A percentile compares a stretch with the other conserved stretches of the same genome.
These are phyloP conservation scores for Carex cristatella DNA, from an alignment of 176 grass and related monocot species.

Conservation along the genomic window DNA sequence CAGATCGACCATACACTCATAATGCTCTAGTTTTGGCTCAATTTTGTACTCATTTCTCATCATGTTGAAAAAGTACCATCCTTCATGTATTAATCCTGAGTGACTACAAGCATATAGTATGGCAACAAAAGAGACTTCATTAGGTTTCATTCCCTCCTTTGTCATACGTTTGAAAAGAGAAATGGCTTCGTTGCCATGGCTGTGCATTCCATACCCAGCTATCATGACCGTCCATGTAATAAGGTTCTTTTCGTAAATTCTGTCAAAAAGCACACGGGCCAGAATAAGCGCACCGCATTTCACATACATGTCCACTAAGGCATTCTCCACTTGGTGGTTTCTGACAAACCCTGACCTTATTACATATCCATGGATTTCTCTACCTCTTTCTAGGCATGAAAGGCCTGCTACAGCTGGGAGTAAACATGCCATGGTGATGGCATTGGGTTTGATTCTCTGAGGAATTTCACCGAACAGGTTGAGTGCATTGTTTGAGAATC, in stretches of 20 bases:
- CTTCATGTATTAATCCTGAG: slow-evolving; percentile 64
- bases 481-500: slow-evolving; percentile 56
- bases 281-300: slow-evolving; percentile 64
- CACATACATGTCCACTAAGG: slow-evolving; percentile 72
- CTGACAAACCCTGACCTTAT: slow-evolving; percentile 39
- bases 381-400: slow-evolving; percentile 75
- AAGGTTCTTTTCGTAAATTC: slow-evolving; percentile 53
- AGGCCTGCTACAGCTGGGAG: slow-evolving; percentile 71
- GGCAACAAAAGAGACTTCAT: slow-evolving; percentile 58
- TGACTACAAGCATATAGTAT: slow-evolving; percentile 84
- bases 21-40: slow-evolving; percentile 70
- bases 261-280: slow-evolving; percentile 48
- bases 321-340: slow-evolving; percentile 50
- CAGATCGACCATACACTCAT: slow-evolving; percentile 68
- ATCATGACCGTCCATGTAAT: slow-evolving; percentile 94
- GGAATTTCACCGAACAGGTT: slow-evolving; percentile 56
- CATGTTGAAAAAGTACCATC: slow-evolving; percentile 65
- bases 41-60: slow-evolving; percentile 73
- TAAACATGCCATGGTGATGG: slow-evolving; percentile 63
- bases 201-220: slow-evolving; percentile 88
- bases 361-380: slow-evolving; percentile 64
- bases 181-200: slow-evolving; percentile 54
- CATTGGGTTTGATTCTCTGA: slow-evolving; percentile 54
- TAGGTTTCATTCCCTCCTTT: slow-evolving; percentile 42
- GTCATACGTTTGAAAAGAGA: slow-evolving; percentile 60